Conservation (phyloP, 768 basidiomycete species). For the Arthromyces matolae region DNA sequence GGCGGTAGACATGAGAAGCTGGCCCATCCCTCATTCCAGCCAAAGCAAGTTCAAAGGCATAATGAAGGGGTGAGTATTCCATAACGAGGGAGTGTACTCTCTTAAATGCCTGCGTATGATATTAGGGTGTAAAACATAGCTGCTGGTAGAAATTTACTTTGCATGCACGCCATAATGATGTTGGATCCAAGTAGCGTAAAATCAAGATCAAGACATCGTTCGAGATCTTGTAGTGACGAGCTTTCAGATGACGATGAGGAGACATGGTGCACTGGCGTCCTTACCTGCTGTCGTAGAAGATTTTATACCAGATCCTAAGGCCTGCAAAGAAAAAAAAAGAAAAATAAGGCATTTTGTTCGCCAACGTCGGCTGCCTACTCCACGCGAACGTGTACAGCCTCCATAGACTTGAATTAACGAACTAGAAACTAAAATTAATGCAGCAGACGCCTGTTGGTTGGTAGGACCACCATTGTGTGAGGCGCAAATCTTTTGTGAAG, state of each 20-base stretch:
- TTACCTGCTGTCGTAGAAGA: constrained; percentile 28
- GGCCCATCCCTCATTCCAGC: constrained; percentile 51
- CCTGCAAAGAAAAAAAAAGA: constrained; percentile 39
- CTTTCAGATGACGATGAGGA: constrained; percentile 40
- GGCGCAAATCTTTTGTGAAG: constrained; percentile 47
- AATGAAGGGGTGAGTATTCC: constrained; percentile 46
- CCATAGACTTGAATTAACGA: constrained; percentile 39
- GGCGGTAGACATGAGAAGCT: constrained; percentile 32
- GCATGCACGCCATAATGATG: constrained; percentile 43
- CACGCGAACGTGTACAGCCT: constrained; percentile 38
- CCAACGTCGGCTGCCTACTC: constrained; percentile 37
- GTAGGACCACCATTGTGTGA: constrained; percentile 47
- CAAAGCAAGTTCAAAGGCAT: constrained; percentile 46
- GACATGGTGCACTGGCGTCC: constrained; percentile 37
- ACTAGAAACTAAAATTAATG: constrained; percentile 38
- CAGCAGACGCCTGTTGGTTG: constrained; percentile 40
- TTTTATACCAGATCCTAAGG: constrained; percentile 43
- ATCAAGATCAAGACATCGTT: constrained; percentile 50
- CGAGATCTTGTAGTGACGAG: constrained; percentile 46
- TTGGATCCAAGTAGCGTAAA: constrained; percentile 46
- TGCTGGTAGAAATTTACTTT: too few species aligned
- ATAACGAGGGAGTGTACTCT: constrained; percentile 42
- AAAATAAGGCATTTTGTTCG: constrained; percentile 40
- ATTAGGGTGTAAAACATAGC: too few species aligned
- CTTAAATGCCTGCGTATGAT: constrained; percentile 37